Conservation (phyloP, 2,329 filamentous ascomycete species). For the Pseudocercospora pini-densiflorae region DNA sequence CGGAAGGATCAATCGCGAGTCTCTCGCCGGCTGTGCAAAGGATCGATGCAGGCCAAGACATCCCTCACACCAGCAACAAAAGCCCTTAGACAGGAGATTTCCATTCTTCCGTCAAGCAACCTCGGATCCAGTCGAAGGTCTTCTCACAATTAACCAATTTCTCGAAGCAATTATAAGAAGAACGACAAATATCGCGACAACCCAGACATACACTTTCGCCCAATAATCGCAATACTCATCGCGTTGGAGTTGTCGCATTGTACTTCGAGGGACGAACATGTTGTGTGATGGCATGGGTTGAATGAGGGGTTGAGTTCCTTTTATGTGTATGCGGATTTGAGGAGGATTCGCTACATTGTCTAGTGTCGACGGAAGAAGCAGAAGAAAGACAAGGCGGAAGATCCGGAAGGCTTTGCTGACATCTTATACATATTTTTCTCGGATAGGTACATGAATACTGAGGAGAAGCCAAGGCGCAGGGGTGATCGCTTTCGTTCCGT, state of each 20-base stretch:
- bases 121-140: background rate
- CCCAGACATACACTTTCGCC: background rate
- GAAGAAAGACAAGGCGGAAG: background rate
- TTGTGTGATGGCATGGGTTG: background rate
- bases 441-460: background rate
- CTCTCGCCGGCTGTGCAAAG: background rate
- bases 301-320: too few species aligned
- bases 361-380: too few species aligned
- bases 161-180: background rate
- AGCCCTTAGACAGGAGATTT: too few species aligned
- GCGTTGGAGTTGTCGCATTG: background rate
- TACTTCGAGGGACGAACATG: background rate
- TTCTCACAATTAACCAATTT: background rate
- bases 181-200: background rate
- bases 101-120: too few species aligned
- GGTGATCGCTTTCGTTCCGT: background rate
- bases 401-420: background rate
- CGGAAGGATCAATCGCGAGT: background rate
- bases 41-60: background rate
- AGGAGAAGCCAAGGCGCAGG: background rate
- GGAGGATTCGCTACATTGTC: background rate
- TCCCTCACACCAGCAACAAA: background rate
- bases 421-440: background rate
- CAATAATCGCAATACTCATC: slow-evolving; percentile 1
- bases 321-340: too few species aligned